Evolutionary conservation across 2,329 filamentous ascomycete genomes (phyloP).

Genomic region (Thyridium curvatum): DNA sequence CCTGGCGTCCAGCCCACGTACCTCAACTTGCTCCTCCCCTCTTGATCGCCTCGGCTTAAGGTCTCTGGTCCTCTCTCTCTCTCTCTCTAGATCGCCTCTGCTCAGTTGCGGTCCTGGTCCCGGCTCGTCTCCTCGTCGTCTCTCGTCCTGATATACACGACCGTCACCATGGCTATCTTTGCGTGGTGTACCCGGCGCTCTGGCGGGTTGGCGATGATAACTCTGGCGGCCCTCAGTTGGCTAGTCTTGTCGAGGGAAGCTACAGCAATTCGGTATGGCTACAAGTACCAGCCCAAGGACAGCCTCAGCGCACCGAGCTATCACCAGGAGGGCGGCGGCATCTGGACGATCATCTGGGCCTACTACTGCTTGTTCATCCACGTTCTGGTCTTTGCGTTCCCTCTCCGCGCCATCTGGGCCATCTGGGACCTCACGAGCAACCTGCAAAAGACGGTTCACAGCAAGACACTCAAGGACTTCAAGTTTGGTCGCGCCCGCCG

Average conservation of each 20-base stretch:
- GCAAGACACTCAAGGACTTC: slow-evolving; percentile 39
- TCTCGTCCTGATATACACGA: slow-evolving; percentile 3
- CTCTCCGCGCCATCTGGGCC: slow-evolving; percentile 55
- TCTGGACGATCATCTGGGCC: slow-evolving; percentile 50
- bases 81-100: too few species aligned
- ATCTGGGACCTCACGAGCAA: slow-evolving; percentile 50
- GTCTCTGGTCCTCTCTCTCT: too few species aligned
- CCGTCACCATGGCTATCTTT: slow-evolving; percentile 43
- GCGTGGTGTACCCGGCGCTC: slow-evolving; percentile 46
- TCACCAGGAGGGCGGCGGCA: slow-evolving; percentile 34
- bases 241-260: slow-evolving; percentile 49
- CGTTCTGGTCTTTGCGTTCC: slow-evolving; percentile 56
- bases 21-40: not conserved
- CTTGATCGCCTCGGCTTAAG: not conserved
- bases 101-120: too few species aligned
- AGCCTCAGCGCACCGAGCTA: slow-evolving; percentile 25
- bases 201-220: slow-evolving; percentile 49
- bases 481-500: slow-evolving; percentile 41
- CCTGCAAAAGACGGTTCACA: slow-evolving; percentile 37
- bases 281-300: slow-evolving; percentile 33
- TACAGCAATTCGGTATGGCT: slow-evolving; percentile 33
- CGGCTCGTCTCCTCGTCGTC: too few species aligned
- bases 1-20: not conserved
- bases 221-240: slow-evolving; percentile 41
- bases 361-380: slow-evolving; percentile 63